These are phyloP conservation scores for Paspalum notatum DNA, from an alignment of 176 grass and related monocot species.

Conservation along the genomic window DNA sequence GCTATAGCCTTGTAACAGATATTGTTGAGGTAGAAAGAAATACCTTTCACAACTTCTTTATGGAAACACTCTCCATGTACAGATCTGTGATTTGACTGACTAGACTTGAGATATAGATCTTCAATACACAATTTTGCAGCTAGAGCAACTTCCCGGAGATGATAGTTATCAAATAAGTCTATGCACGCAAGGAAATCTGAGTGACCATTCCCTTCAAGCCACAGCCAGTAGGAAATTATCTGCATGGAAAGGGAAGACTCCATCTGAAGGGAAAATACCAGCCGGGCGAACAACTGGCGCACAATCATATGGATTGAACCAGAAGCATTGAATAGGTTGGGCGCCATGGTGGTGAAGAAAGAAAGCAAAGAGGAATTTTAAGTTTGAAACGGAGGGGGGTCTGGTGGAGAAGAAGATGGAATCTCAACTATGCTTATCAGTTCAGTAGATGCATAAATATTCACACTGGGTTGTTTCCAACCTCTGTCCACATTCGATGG, in stretches of 20 bases:
- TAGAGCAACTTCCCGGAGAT: neutral
- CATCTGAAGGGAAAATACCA: slow-evolving; percentile 51
- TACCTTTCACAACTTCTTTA: slow-evolving; percentile 5
- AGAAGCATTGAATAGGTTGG: neutral
- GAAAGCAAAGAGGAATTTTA: neutral
- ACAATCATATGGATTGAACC: neutral
- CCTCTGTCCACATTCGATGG: slow-evolving; percentile 8
- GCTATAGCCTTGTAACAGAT: slow-evolving; percentile 27
- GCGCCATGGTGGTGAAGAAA: slow-evolving; percentile 18
- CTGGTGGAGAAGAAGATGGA: neutral
- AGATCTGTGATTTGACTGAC: slow-evolving; percentile 9
- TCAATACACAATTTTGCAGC: slow-evolving; percentile 20
- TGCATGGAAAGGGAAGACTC: slow-evolving; percentile 50
- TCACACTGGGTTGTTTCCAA: slow-evolving; percentile 3
- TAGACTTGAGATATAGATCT: neutral
- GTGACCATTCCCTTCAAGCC: slow-evolving; percentile 47
- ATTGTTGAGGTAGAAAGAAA: slow-evolving; percentile 41
- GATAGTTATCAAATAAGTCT: neutral
- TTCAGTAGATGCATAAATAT: neutral
- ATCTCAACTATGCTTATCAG: neutral
- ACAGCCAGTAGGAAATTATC: slow-evolving; percentile 71
- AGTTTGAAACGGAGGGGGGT: neutral
- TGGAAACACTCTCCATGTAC: neutral
- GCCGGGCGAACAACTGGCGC: slow-evolving; percentile 48
- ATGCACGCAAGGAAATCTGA: slow-evolving; percentile 21